Evolutionary conservation across 805 yeast species (phyloP), one percentile per base, ranked within the genome.

Genomic region (Wickerhamiella galacta): DNA sequence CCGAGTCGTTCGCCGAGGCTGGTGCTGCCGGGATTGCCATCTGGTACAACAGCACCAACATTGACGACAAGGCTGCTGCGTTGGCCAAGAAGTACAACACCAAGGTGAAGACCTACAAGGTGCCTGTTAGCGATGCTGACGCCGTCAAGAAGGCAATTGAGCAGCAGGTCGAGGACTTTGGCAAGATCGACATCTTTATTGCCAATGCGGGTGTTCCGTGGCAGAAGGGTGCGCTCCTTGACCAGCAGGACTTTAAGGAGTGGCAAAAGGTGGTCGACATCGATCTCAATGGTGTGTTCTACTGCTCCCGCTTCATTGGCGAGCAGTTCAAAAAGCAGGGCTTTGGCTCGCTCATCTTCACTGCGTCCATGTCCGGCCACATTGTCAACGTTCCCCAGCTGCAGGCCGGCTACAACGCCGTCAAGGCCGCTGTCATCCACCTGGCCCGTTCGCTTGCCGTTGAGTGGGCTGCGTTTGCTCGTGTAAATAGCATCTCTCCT

Each of bases 121-220:
- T 75, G 46, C 60, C 65, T 29, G 62, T 75, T 34, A 58, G 66
- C 33, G 65, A 69, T 41, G 41, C 59, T 32, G 64, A 58, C 10
- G 61, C 53, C 6, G 80, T 76, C 29, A 66, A 66, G 41, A 42
- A 40, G 14, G 63, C 69, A 3, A 59, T 75, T 31, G 48, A 48
- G 21, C 63, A 63, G 52, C 70, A 73, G 39, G 68, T 61, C 40
- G 40, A 54, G 34, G 92, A 80, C 47, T 81, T 82, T 52, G 90
- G 90, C 36, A 70, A 70, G 40, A 72, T 82, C 43, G 93, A 82
- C 53, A 60, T 80, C 21, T 75, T 79, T 48, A 90, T 82, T 26
- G 93, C 93, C 44, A 82, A 82, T 52, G 94, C 94, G 11, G 95
- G 95, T 28, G 72, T 79, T 28, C 73, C 82, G n/a, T 81, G 92